Base-by-base conservation (phyloP, 495 filamentous ascomycete species). In the Daldinia childiae region DNA sequence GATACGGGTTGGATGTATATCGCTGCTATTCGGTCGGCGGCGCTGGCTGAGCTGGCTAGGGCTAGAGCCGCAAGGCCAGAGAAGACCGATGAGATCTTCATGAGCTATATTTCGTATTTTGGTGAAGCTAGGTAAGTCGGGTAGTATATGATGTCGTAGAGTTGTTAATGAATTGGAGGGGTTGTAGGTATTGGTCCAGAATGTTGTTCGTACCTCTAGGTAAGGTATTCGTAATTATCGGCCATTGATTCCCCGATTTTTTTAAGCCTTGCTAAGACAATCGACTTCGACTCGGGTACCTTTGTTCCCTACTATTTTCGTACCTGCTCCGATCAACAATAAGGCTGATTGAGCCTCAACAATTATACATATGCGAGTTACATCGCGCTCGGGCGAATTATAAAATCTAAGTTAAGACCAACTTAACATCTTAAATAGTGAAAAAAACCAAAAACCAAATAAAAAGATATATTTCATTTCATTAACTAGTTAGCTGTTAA, bases 1-100 rank as follows among this genome's bases (percentile, higher is more conserved):
- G 74, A 66, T 61, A 82, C 67, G 62, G 84, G 81, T 55, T 86
- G 83, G 71, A 85, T 77, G 77, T 80, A 85, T 72, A 86, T 76
- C 4, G 82, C 57, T 8, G 77, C 76, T 12, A 77, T 81, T 34
- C 66, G 72, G 45, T 72, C 66, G 65, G 69, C 66, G 63, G 67
- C 69, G 62, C 50, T 62, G 65, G 73, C 73, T 52, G 73, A 7
- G 60, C 67, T 64, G 50, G 74, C 69, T n/a, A 77, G 56, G 12
- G 72, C 69, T 1, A 78, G 76, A 52, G 76, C 75, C 26, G 80
- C 64, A 32, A 83, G 71, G 57, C 79, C 72, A 3, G 75, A 73
- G 27, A 79, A 34, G 27, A 77, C 36, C 11, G 70, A 69, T 15
- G 74, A 45, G 61, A 65, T 51, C 50, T 72, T 78, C 77, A 78